Evolutionary conservation across 2,329 filamentous ascomycete genomes (phyloP), one percentile per base, ranked within the genome.

Genomic region (Fusarium sp.): DNA sequence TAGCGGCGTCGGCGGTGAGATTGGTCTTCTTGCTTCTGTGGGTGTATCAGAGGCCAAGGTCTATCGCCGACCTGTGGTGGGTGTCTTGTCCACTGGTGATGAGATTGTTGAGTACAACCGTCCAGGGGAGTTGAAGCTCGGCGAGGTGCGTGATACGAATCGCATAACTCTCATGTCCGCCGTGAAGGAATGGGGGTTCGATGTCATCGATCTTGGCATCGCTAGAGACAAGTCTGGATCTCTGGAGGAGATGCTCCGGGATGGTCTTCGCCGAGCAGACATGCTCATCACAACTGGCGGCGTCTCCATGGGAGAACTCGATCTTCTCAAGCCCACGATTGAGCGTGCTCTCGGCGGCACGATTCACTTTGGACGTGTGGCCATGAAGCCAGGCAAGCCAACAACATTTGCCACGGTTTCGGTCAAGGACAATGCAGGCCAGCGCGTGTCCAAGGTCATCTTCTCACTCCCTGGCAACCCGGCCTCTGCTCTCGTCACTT

Each of bases 351-450:
- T 99, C 1, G 95, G 95, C 66, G 97, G 97, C 9, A 97, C 92
- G 0, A 98, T 99, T 75, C 97, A 98, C 83, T 99, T 99, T 78
- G 97, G 97, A 27, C 93, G 97, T 4, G 97, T 99, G 4, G 90
- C 93, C 64, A 98, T 99, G 97, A 99, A 99, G 85, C 97, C 97
- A 0, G 97, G 97, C 6, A 99, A 98, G 83, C 97, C 97, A 3
- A 98, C 95, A 0, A 99, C 97, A 0, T 99, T 99, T 82, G 97
- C 97, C 3, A 98, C 95, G 0, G 89, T 98, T 0, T 92, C 94
- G 1, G 86, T 89, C 43, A 92, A 92, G 82, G 86, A 90, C 68
- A 88, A 89, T 71, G 80, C 78, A 2, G 90, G 91, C 22, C 85
- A 89, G 45, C 88, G 91, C 54, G 83, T 90, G 27, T 85, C 85